Evolutionary conservation across 306 rosid species (phyloP).

Genomic region (Amphicarpaea edgeworthii): DNA sequence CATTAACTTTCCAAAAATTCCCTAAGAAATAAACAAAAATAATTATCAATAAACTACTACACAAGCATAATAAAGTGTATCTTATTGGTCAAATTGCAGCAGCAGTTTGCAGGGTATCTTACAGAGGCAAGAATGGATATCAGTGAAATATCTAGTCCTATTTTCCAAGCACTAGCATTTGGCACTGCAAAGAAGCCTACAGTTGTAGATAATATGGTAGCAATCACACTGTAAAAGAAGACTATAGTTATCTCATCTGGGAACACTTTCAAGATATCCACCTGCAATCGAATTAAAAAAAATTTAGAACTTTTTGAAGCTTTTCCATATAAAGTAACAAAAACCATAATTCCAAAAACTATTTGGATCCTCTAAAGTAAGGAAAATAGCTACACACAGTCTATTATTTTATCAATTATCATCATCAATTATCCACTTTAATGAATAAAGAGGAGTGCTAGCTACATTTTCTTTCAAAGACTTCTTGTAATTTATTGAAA

Average conservation of each 20-base stretch:
- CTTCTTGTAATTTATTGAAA: no score
- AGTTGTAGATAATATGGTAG: conserved; percentile 57
- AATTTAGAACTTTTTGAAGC: background rate
- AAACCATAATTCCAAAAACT: conserved; percentile 45
- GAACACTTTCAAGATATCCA: conserved; percentile 78
- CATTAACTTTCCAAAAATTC: conserved; percentile 73
- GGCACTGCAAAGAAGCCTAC: conserved; percentile 63
- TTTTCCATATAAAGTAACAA: background rate
- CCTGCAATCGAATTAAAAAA: conserved; percentile 50
- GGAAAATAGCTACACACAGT: no score
- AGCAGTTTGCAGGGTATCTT: conserved; percentile 42
- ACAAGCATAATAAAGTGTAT: no score
- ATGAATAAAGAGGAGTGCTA: no score
- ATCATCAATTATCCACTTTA: background rate
- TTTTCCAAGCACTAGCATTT: conserved; percentile 76
- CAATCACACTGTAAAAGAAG: conserved; percentile 66
- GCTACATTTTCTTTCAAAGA: no score
- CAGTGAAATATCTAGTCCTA: conserved; percentile 62
- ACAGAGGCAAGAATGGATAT: conserved; percentile 82
- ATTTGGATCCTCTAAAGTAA: background rate
- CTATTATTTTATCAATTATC: no score
- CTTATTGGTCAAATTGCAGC: no score
- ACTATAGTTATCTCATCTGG: conserved; percentile 79
- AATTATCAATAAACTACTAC: conserved; percentile 10
- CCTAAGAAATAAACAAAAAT: conserved; percentile 52